These are phyloP conservation scores for Penicillium canariense DNA, from an alignment of 495 filamentous ascomycete species.

Conservation along the genomic window DNA sequence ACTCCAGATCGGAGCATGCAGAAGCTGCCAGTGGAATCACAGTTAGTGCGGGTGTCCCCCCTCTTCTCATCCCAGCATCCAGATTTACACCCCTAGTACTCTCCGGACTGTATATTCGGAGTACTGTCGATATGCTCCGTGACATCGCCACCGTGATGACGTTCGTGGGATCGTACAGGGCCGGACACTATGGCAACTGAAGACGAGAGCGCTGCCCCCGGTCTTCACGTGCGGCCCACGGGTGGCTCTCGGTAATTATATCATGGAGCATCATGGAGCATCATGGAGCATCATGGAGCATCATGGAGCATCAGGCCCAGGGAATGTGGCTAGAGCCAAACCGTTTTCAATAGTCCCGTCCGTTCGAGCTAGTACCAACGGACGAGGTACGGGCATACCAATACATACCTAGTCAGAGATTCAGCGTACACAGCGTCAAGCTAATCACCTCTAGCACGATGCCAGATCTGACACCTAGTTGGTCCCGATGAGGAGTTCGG, in stretches of 20 bases:
- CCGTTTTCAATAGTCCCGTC: conserved; percentile 19
- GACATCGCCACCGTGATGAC: background rate
- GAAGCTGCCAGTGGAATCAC: conserved; percentile 18
- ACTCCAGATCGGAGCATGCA: conserved; percentile 25
- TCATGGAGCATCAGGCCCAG: background rate
- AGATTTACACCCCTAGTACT: background rate
- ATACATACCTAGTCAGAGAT: background rate
- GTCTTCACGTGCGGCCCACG: conserved; percentile 20
- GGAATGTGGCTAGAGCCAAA: conserved; percentile 11
- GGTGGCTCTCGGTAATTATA: conserved; percentile 14
- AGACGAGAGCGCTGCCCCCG: background rate
- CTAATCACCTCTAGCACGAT: background rate
- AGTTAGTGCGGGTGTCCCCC: conserved; percentile 14
- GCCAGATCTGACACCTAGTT: conserved; percentile 23
- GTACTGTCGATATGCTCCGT: no score
- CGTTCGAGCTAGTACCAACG: conserved; percentile 3
- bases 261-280: conserved; percentile 5
- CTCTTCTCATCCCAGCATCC: background rate
- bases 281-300: background rate
- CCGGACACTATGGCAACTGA: background rate
- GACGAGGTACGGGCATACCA: background rate
- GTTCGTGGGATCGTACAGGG: background rate
- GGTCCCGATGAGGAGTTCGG: conserved; percentile 29
- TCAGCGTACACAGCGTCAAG: background rate
- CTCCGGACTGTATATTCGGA: background rate